A percentile compares a stretch with the other conserved stretches of the same genome.
phyloP scores from a whole-genome alignment of 352 stramenopile species.

The Saprolegnia parasitica region DNA sequence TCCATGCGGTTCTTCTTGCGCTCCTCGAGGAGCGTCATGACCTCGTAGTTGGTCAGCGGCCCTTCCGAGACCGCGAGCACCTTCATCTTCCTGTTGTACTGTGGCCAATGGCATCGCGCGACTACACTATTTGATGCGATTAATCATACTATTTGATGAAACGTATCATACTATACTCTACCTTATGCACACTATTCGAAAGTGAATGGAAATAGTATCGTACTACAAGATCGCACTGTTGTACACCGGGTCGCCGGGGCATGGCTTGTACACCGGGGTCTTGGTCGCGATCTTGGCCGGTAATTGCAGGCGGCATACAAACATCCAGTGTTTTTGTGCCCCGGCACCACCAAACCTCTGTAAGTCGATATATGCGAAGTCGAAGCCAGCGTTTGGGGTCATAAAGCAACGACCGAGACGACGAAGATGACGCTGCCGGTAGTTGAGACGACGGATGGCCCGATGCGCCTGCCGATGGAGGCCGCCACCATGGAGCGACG shows the following conservation, averaged over 20 bases:
- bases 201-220: no score
- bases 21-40: slow-evolving; percentile 78
- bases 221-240: no score
- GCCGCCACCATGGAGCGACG: slow-evolving; percentile 31
- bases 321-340: not conserved
- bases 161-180: no score
- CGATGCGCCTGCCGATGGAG: slow-evolving; percentile 14
- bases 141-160: no score
- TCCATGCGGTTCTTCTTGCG: slow-evolving; percentile 68
- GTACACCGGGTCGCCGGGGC: no score
- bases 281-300: no score
- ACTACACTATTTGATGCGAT: no score
- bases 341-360: not conserved
- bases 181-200: no score
- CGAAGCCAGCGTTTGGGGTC: slow-evolving; percentile 21
- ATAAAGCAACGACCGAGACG: slow-evolving; percentile 17
- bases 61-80: slow-evolving; percentile 79
- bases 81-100: slow-evolving; percentile 50
- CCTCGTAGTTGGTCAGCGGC: slow-evolving; percentile 73
- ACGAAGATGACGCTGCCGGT: slow-evolving; percentile 12
- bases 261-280: no score
- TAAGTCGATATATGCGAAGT: not conserved
- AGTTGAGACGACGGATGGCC: slow-evolving; percentile 10
- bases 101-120: not conserved
- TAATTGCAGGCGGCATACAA: not conserved